A percentile compares a stretch with the other conserved stretches of the same genome.
Evolutionary conservation across 2,329 filamentous ascomycete species (phyloP).

Genomic region (Beauveria brongniartii): DNA sequence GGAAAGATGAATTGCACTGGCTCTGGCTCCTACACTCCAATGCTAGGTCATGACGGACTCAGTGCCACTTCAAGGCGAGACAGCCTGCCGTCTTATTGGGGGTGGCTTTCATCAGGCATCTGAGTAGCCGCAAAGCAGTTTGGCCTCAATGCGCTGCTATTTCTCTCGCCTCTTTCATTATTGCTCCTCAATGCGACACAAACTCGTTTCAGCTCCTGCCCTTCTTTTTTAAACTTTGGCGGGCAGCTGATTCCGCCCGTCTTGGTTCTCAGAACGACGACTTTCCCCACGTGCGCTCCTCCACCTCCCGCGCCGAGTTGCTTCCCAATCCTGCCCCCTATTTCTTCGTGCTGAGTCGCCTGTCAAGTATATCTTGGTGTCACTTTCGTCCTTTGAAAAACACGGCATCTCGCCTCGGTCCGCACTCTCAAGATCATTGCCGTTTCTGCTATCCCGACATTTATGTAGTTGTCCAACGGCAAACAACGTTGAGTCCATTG

Average conservation of each 20-base stretch:
- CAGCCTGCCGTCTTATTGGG: background rate
- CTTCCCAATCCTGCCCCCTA: conserved; percentile 1
- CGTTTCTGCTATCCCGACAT: background rate
- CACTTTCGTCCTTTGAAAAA: background rate
- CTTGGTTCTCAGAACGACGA: conserved; percentile 1
- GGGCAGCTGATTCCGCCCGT: background rate
- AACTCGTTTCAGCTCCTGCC: no score
- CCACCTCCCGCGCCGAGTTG: background rate
- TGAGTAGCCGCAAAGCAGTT: no score
- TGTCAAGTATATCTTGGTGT: background rate
- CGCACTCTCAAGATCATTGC: background rate
- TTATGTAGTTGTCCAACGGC: background rate
- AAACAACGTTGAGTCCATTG: background rate
- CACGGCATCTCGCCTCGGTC: background rate
- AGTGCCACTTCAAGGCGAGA: background rate
- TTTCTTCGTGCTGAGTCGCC: background rate
- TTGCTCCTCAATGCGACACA: no score
- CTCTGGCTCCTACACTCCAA: background rate
- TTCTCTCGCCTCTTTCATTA: background rate
- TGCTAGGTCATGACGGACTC: background rate
- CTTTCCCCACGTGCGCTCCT: conserved; percentile 8
- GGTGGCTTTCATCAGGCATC: no score
- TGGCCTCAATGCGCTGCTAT: no score
- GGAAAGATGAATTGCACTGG: background rate
- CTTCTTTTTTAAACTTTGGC: no score